phyloP scores from a whole-genome alignment of 352 stramenopile species.

The Paralagenidium karlingii region DNA sequence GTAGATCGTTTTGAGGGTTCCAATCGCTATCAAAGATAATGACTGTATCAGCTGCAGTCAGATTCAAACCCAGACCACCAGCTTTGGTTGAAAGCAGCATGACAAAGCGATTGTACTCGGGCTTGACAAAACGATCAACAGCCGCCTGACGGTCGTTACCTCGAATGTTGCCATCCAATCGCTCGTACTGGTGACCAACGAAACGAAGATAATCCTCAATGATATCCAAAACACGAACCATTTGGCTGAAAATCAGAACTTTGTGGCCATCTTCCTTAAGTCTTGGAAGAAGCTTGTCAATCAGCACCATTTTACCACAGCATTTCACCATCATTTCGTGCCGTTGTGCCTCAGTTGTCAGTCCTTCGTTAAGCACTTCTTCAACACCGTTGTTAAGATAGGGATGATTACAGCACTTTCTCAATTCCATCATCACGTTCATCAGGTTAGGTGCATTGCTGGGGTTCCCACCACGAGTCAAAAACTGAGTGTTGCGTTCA shows the following conservation, averaged over 20 bases:
- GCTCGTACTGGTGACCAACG: conserved; percentile 89
- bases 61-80: conserved; percentile 89
- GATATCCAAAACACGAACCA: conserved; percentile 98
- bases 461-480: conserved; percentile 67
- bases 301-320: conserved; percentile 98
- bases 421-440: conserved; percentile 89
- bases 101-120: conserved; percentile 90
- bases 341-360: conserved; percentile 59
- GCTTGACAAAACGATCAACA: conserved; percentile 82
- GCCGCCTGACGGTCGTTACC: conserved; percentile 79
- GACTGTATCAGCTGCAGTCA: conserved; percentile 90
- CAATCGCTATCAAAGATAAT: conserved; percentile 98
- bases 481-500: conserved; percentile 92
- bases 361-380: conserved; percentile 71
- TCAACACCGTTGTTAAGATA: conserved; percentile 91
- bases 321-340: conserved; percentile 93
- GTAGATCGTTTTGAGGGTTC: conserved; percentile 97
- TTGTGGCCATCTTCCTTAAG: conserved; percentile 95
- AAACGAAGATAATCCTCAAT: conserved; percentile 97
- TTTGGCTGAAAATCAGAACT: conserved; percentile 99
- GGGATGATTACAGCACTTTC: conserved; percentile 87
- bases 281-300: conserved; percentile 98
- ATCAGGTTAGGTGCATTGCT: conserved; percentile 84
- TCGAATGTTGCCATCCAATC: conserved; percentile 96
- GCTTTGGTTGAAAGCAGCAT: conserved; percentile 98